Evolutionary conservation across 164 flowering plant species (phyloP).

Genomic region (Amborella trichopoda): DNA sequence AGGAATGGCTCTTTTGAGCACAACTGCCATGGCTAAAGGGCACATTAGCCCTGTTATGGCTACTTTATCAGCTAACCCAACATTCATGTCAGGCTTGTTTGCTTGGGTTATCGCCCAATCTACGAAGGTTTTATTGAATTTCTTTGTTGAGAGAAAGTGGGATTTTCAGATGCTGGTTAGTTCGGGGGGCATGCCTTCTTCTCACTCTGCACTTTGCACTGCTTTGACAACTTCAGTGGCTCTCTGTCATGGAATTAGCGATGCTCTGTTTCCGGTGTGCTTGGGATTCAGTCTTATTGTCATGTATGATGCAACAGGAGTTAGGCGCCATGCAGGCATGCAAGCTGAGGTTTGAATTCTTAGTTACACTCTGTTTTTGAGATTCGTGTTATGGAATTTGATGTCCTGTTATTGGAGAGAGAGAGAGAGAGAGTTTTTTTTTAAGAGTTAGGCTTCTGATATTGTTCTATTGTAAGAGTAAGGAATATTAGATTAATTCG

Average conservation of each 20-base stretch:
- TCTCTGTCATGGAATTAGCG: constrained; percentile 77
- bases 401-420: too few species aligned
- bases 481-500: too few species aligned
- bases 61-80: constrained; percentile 66
- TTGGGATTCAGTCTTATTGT: constrained; percentile 83
- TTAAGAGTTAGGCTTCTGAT: too few species aligned
- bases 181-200: constrained; percentile 93
- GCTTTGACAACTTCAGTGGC: constrained; percentile 87
- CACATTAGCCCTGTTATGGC: constrained; percentile 58
- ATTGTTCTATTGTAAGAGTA: too few species aligned
- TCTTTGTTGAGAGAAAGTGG: constrained; percentile 77
- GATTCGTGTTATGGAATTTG: too few species aligned
- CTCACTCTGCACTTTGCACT: constrained; percentile 80
- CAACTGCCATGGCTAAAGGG: constrained; percentile 34
- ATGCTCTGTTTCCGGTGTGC: constrained; percentile 81
- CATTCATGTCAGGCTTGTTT: constrained; percentile 53
- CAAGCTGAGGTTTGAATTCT: constrained; percentile 98
- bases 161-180: constrained; percentile 54
- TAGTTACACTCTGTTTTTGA: too few species aligned
- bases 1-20: constrained; percentile 49
- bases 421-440: too few species aligned
- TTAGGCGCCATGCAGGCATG: constrained; percentile 90
- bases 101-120: constrained; percentile 71
- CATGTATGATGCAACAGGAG: constrained; percentile 94
- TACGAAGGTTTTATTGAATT: constrained; percentile 50